A percentile compares a stretch with the other conserved stretches of the same genome.
Conservation (phyloP, 495 filamentous ascomycete genomes). For the Hyphodiscus hymeniophilus region DNA sequence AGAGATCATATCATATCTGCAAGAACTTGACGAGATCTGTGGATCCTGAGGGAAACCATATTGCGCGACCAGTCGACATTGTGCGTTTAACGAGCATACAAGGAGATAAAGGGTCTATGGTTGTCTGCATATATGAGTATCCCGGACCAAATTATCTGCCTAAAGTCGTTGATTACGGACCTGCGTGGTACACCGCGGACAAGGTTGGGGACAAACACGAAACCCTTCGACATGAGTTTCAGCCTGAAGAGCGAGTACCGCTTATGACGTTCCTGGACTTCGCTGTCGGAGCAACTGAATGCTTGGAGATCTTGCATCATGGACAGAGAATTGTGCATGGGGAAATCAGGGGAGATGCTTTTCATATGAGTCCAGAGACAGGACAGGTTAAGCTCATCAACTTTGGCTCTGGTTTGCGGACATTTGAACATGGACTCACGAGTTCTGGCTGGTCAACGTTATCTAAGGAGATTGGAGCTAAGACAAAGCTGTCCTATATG, state of each 20-base stretch:
- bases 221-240: constrained; percentile 12
- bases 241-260: constrained; percentile 51
- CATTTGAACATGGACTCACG: constrained; percentile 80
- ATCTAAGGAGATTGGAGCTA: constrained; percentile 69
- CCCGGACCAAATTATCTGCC: constrained; percentile 65
- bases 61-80: constrained; percentile 66
- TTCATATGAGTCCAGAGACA: constrained; percentile 65
- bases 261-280: constrained; percentile 76
- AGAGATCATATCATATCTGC: constrained; percentile 75
- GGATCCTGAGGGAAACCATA: constrained; percentile 67
- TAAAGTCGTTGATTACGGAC: constrained; percentile 65
- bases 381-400: constrained; percentile 69
- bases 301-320: constrained; percentile 79
- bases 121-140: constrained; percentile 72
- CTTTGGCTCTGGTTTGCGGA: constrained; percentile 73
- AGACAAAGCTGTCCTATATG: constrained; percentile 79
- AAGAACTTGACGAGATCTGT: constrained; percentile 39
- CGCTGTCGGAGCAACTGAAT: constrained; percentile 77
- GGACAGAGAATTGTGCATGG: constrained; percentile 76
- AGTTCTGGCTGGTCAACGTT: constrained; percentile 77
- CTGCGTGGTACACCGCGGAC: constrained; percentile 26
- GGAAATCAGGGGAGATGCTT: constrained; percentile 80
- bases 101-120: constrained; percentile 53
- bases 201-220: constrained; percentile 9
- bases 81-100: constrained; percentile 54